Evolutionary conservation across 108 stramenopile genomes (phyloP).

Genomic region (Fragilaria crotonensis): DNA sequence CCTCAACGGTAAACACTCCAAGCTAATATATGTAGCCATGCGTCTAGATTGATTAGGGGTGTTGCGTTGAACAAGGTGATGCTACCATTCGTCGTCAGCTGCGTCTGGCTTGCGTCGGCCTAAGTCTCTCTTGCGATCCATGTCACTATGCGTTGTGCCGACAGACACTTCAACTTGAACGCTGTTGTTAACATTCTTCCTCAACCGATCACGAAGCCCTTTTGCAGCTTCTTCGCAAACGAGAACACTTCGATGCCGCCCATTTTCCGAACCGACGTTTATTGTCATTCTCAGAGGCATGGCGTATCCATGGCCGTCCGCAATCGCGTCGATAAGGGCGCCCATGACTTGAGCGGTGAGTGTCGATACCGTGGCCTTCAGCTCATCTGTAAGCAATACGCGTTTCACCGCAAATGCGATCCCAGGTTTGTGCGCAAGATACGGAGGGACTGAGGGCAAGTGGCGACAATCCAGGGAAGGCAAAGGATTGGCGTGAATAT

Average conservation of each 20-base stretch:
- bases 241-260: conserved; percentile 75
- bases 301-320: conserved; percentile 67
- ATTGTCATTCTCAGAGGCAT: conserved; percentile 66
- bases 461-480: conserved; percentile 53
- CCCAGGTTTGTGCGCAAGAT: conserved; percentile 57
- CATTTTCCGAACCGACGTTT: conserved; percentile 58
- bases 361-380: conserved; percentile 13
- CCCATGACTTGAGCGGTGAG: conserved; percentile 39
- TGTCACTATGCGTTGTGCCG: neutral
- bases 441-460: conserved; percentile 39
- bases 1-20: no score
- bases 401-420: conserved; percentile 60
- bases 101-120: neutral
- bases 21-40: no score
- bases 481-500: conserved; percentile 54
- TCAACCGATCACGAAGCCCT: conserved; percentile 26
- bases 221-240: conserved; percentile 36
- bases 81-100: neutral
- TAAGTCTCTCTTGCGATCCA: neutral
- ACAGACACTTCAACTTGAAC: conserved; percentile 9
- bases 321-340: conserved; percentile 47
- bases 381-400: conserved; percentile 24
- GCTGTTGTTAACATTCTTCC: conserved; percentile 14
- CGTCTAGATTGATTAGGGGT: no score
- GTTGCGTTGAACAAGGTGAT: no score